phyloP scores from a whole-genome alignment of 768 basidiomycete genomes.

The Russula virescens region DNA sequence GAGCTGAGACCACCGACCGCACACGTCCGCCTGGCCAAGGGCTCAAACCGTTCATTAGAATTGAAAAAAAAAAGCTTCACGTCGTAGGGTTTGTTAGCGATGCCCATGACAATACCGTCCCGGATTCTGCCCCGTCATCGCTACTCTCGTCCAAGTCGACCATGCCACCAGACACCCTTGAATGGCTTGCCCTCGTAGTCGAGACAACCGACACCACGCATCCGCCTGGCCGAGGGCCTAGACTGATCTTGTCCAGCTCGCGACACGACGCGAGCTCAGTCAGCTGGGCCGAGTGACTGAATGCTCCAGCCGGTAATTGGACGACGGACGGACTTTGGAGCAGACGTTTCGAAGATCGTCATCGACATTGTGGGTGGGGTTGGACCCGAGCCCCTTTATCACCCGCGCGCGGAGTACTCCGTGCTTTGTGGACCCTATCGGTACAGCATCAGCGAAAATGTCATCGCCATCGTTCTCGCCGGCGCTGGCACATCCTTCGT shows the following conservation, averaged over 20 bases:
- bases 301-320: no score
- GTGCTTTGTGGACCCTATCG: slow-evolving; percentile 33
- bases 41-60: no score
- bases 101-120: no score
- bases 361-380: slow-evolving; percentile 55
- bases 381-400: slow-evolving; percentile 72
- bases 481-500: slow-evolving; percentile 7
- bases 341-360: no score
- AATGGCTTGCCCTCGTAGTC: slow-evolving; percentile 28
- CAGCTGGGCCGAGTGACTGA: slow-evolving; percentile 42
- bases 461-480: background rate
- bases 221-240: slow-evolving; percentile 39
- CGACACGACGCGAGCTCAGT: slow-evolving; percentile 50
- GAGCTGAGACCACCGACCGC: slow-evolving; percentile 51
- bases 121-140: no score
- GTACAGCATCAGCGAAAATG: no score
- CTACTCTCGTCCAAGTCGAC: no score
- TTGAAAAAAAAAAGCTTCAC: no score
- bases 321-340: slow-evolving; percentile 65
- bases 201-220: slow-evolving; percentile 54
- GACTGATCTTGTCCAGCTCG: slow-evolving; percentile 45
- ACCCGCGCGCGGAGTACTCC: slow-evolving; percentile 62
- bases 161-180: no score
- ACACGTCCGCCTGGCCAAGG: slow-evolving; percentile 59
- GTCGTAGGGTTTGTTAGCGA: no score